These are phyloP conservation scores for Globisporangium spiculum DNA, from an alignment of 352 stramenopile species.

Conservation along the genomic window DNA sequence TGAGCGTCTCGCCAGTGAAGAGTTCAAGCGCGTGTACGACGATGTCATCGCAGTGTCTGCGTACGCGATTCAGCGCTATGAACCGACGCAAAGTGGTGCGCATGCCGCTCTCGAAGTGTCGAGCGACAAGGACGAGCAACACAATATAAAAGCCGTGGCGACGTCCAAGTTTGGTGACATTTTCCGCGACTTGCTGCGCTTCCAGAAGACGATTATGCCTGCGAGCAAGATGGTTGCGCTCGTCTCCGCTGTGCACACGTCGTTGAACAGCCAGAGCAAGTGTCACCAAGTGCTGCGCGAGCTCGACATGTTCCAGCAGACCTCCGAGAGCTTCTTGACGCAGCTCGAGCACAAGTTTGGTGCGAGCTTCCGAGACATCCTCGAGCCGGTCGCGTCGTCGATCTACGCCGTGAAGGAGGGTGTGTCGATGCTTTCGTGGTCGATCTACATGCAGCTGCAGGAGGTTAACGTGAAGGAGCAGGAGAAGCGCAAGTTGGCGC, in stretches of 20 bases:
- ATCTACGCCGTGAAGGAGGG: constrained; percentile 88
- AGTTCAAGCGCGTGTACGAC: constrained; percentile 19
- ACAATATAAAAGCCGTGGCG: constrained; percentile 27
- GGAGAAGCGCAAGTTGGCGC: constrained; percentile 45
- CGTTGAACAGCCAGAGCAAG: constrained; percentile 37
- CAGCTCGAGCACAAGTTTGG: constrained; percentile 72
- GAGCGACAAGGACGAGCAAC: constrained; percentile 15
- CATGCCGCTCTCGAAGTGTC: constrained; percentile 13
- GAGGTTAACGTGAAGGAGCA: constrained; percentile 38
- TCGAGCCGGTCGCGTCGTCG: constrained; percentile 73
- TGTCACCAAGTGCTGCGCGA: constrained; percentile 75
- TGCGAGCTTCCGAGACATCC: constrained; percentile 77
- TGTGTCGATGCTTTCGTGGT: constrained; percentile 64
- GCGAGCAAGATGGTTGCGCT: constrained; percentile 55
- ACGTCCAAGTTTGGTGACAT: constrained; percentile 63
- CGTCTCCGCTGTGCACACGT: constrained; percentile 30
- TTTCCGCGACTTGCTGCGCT: constrained; percentile 70
- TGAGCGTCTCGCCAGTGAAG: constrained; percentile 30
- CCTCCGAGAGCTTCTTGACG: constrained; percentile 72
- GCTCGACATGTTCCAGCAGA: constrained; percentile 88
- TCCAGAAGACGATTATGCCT: constrained; percentile 74
- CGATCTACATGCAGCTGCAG: constrained; percentile 55
- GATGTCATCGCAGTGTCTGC: constrained; percentile 18
- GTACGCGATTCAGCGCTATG: constrained; percentile 51
- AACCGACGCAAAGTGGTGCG: constrained; percentile 19